Percentiles rank a stretch among this genome's conserved stretches.
Evolutionary conservation across 2,329 filamentous ascomycete genomes (phyloP).

Genomic region (Trichoderma brevicompactum): DNA sequence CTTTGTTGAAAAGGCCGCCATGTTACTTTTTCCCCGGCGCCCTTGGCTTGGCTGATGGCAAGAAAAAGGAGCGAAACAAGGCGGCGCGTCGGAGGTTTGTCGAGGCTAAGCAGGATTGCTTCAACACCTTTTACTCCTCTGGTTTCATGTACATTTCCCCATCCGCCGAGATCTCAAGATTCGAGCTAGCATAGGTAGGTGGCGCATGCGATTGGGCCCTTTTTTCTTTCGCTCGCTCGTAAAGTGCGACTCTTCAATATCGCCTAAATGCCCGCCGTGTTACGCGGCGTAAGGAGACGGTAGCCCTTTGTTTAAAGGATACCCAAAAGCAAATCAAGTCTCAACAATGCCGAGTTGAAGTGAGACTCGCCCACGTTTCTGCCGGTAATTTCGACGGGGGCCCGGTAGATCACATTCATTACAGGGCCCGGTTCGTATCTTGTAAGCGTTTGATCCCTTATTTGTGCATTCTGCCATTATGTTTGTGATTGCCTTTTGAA

Average conservation of each 20-base stretch:
- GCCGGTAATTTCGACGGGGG: neutral
- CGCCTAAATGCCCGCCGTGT: conserved; percentile 11
- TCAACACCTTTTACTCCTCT: neutral
- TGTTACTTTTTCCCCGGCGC: too few species aligned
- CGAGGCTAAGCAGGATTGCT: neutral
- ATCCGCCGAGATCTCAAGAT: neutral
- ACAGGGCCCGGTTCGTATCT: neutral
- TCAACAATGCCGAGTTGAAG: neutral
- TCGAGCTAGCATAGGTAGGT: conserved; percentile 2
- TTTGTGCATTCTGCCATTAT: neutral
- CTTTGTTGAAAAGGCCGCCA: too few species aligned
- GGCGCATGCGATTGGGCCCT: conserved; percentile 17
- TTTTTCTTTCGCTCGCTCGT: neutral
- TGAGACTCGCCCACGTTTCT: neutral
- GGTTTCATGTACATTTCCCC: conserved; percentile 9
- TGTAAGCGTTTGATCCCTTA: neutral
- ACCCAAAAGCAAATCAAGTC: neutral
- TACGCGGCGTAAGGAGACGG: neutral
- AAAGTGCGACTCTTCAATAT: conserved; percentile 20
- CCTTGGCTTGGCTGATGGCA: too few species aligned
- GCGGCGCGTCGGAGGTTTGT: neutral
- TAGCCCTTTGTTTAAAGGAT: neutral
- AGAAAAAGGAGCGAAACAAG: neutral
- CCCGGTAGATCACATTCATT: neutral
- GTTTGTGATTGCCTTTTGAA: neutral